A percentile compares a stretch with the other conserved stretches of the same genome.
These are phyloP conservation scores for Agroathelia rolfsii DNA, from an alignment of 1,284 basidiomycete species.

Conservation along the genomic window DNA sequence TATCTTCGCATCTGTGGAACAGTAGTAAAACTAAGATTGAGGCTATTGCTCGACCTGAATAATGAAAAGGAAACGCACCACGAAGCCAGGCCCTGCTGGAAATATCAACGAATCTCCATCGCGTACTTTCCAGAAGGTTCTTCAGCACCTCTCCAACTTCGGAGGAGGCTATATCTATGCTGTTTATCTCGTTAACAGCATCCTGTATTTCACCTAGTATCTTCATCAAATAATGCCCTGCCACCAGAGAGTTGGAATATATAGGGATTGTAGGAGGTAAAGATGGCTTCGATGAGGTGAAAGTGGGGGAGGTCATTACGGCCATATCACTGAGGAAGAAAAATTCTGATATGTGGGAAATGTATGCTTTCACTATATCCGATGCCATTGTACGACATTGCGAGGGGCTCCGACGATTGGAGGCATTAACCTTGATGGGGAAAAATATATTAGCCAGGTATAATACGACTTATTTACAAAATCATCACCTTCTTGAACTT, in stretches of 20 bases:
- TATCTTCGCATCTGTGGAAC: conserved; percentile 65
- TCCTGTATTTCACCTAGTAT: conserved; percentile 82
- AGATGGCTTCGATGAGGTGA: conserved; percentile 17
- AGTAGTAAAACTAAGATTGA: conserved; percentile 8
- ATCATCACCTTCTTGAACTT: conserved; percentile 81
- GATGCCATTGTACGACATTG: conserved; percentile 88
- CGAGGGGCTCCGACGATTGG: conserved; percentile 60
- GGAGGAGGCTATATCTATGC: conserved; percentile 72
- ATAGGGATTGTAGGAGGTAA: conserved; percentile 60
- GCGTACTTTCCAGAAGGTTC: conserved; percentile 69
- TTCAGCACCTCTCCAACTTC: conserved; percentile 65
- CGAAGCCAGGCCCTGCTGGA: conserved; percentile 75
- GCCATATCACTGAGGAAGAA: conserved; percentile 80
- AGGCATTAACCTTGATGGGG: too few relatives aligned
- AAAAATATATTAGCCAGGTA: too few relatives aligned
- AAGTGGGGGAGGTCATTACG: conserved; percentile 36
- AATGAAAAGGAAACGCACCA: conserved; percentile 39
- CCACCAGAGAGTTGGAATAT: conserved; percentile 75
- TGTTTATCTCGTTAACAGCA: conserved; percentile 71
- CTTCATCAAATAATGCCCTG: conserved; percentile 72
- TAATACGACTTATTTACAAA: too few relatives aligned
- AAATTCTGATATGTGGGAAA: conserved; percentile 79
- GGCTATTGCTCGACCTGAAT: conserved; percentile 1
- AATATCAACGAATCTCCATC: conserved; percentile 85
- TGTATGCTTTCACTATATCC: conserved; percentile 85